Evolutionary conservation across 1,284 basidiomycete genomes (phyloP), one percentile per base, ranked within the genome.

Genomic region (Salmacisia buchloeana): DNA sequence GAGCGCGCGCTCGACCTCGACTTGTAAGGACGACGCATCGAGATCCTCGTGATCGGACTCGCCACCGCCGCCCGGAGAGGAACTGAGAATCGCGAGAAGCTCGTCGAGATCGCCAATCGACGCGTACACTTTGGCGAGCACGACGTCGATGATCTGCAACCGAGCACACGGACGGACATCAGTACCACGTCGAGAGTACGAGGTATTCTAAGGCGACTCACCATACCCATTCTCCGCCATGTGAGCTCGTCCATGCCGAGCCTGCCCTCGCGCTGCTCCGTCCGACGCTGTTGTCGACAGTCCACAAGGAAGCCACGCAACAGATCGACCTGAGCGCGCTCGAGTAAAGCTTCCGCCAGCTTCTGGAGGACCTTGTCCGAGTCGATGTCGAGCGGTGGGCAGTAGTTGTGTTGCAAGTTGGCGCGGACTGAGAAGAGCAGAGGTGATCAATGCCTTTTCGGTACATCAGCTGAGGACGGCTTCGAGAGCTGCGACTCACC

Each of bases 341-440:
- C 33, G 18, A 58, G 4, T 4, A 78, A 67, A 18, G 38, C 31
- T 2, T 61, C 60, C 3, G 39, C 18, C 25, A 73, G 61, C 18
- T 60, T 31, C 43, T 35, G 29, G 9, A 68, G 21, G 23, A 36
- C 15, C 3, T 52, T 25, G 38, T 74, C 68, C 15, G 49, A 33
- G 2, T 59, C 29, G 6, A 66, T 33, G 3, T 69, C 59, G 46
- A 75, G 34, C 0, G 65, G 66, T 6, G 74, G 72, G 1, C 60
- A 62, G 43, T 78, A 77, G 54, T 75, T 77, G 25, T 67, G 36
- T 0, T 29, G 43, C 35, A 77, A 62, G 45, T 73, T 73, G 23
- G 63, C 60, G 3, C 4, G 25, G 12, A 73, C 62, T 64, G 60
- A 6, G 12, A 27, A 39, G 18, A n/a, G 27, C 3, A 46, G 13